Base-by-base conservation (phyloP, 305 asterid species). In the Andrographis paniculata region DNA sequence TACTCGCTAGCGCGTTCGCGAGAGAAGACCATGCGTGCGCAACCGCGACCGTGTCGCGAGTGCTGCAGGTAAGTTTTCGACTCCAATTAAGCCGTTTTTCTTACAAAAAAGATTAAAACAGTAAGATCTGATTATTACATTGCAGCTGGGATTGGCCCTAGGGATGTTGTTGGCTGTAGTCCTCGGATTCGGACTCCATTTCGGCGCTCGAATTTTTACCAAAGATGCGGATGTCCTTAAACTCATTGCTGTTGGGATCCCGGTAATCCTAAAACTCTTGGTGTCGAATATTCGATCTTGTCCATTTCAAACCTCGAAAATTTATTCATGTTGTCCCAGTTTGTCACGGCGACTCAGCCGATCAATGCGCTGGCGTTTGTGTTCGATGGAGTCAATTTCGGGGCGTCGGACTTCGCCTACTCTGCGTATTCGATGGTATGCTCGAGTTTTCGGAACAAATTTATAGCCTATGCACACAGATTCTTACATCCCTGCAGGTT, bases 391-490 rank as follows among this genome's bases (percentile, higher is more conserved):
- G 14, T 68, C 37, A 62, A 58, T 14, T 68, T 20, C 9, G 70
- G 74, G 50, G 74, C 66, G 30, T 68, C 69, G 21, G 60, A 68
- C 53, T 64, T 73, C 39, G 56, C 68, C 13, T 62, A 59, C 55
- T 70, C 78, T 38, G 78, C 76, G 2, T 65, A 65, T 58, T 67
- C 74, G 46, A 67, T 77, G 77, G 77, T n/a, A n/a, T n/a, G n/a
- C n/a, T n/a, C n/a, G n/a, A n/a, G n/a, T n/a, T n/a, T n/a, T n/a
- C n/a, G n/a, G n/a, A n/a, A n/a, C 58, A 65, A 68, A 71, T 55
- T 47, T 47, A 44, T 0, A 27, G 24, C n/a, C n/a, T n/a, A n/a
- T n/a, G n/a, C n/a, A n/a, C n/a, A n/a, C n/a, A n/a, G n/a, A n/a
- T n/a, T n/a, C n/a, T n/a, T n/a, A n/a, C n/a, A n/a, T n/a, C n/a